Percentiles rank a stretch among this genome's conserved stretches.
Evolutionary conservation across 192 early-diverging fungal genomes (phyloP).

Genomic region (Backusella mclennaniae): DNA sequence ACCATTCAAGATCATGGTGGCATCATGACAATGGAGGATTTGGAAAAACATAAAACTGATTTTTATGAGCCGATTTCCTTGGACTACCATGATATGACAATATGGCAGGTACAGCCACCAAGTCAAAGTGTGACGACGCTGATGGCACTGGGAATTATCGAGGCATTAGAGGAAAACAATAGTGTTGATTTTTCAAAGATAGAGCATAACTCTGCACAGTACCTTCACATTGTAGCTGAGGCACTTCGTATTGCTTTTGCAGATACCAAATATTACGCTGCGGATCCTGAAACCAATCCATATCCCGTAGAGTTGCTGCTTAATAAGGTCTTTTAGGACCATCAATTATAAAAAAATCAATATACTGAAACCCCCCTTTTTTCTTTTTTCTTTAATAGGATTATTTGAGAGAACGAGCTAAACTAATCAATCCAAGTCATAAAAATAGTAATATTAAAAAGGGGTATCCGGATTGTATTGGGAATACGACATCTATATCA

Average conservation of each 20-base stretch:
- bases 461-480: slow-evolving; percentile 57
- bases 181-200: slow-evolving; percentile 40
- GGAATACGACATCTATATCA: slow-evolving; percentile 74
- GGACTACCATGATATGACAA: slow-evolving; percentile 52
- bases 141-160: slow-evolving; percentile 67
- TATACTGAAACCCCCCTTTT: background rate
- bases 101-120: slow-evolving; percentile 74
- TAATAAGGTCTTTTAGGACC: slow-evolving; percentile 31
- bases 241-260: slow-evolving; percentile 73
- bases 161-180: slow-evolving; percentile 46
- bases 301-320: slow-evolving; percentile 55
- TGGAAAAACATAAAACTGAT: slow-evolving; percentile 51
- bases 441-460: slow-evolving; percentile 46
- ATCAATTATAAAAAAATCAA: background rate
- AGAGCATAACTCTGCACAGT: slow-evolving; percentile 52
- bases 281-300: slow-evolving; percentile 57
- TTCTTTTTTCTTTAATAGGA: slow-evolving; percentile 19
- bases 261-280: slow-evolving; percentile 58
- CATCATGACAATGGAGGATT: slow-evolving; percentile 63
- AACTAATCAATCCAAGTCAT: slow-evolving; percentile 46
- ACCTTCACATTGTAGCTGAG: slow-evolving; percentile 69
- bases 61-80: slow-evolving; percentile 57
- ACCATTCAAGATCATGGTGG: slow-evolving; percentile 45
- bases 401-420: slow-evolving; percentile 55
- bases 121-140: slow-evolving; percentile 70